phyloP scores from a whole-genome alignment of 2,329 filamentous ascomycete genomes.

The Emydomyces testavorans region DNA sequence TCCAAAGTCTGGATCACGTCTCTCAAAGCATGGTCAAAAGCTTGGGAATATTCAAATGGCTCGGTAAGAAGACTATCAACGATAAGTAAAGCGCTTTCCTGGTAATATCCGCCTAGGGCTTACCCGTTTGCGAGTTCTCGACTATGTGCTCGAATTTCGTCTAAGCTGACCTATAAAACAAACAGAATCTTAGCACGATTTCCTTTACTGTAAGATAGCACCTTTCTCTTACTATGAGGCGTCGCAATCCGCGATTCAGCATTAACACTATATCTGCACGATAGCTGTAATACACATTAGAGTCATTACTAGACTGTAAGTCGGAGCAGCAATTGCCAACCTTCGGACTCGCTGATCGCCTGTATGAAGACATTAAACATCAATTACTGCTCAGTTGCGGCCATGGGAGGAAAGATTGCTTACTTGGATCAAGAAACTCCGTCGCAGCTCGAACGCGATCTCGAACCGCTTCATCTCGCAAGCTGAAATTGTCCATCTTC shows the following conservation, averaged over 20 bases:
- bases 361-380: slow-evolving; percentile 22
- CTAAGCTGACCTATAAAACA: slow-evolving; percentile 54
- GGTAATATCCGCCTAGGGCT: slow-evolving; percentile 8
- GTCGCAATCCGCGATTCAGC: slow-evolving; percentile 50
- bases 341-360: slow-evolving; percentile 47
- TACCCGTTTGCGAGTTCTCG: slow-evolving; percentile 63
- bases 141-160: slow-evolving; percentile 83
- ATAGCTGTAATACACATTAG: slow-evolving; percentile 57
- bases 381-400: background rate
- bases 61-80: slow-evolving; percentile 53
- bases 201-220: background rate
- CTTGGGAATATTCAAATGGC: slow-evolving; percentile 78
- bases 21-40: slow-evolving; percentile 84
- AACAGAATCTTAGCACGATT: background rate
- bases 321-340: slow-evolving; percentile 25
- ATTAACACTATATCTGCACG: slow-evolving; percentile 75
- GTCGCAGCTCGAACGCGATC: slow-evolving; percentile 78
- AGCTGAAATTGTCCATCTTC: slow-evolving; percentile 9
- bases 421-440: slow-evolving; percentile 90
- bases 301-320: slow-evolving; percentile 26
- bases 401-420: slow-evolving; percentile 29
- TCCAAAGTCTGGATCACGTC: slow-evolving; percentile 73
- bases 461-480: slow-evolving; percentile 38
- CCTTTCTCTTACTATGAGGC: slow-evolving; percentile 42
- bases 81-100: slow-evolving; percentile 14